phyloP scores from a whole-genome alignment of 176 grass and related monocot species.

The Avena insularis region DNA sequence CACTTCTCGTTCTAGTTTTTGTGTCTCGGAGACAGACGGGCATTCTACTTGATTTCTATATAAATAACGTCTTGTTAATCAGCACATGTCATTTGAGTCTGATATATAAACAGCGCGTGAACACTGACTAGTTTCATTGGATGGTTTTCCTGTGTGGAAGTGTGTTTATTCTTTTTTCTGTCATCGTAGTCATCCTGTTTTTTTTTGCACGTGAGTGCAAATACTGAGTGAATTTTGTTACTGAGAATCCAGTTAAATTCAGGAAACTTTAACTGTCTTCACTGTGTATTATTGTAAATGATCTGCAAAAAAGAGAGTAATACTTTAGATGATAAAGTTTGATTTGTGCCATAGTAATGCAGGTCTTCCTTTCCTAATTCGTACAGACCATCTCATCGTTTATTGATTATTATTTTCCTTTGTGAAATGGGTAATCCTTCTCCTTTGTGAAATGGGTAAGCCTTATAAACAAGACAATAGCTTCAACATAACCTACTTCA shows the following conservation, averaged over 20 bases:
- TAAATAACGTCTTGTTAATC: slow-evolving; percentile 26
- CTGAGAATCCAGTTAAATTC: background rate
- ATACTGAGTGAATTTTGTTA: background rate
- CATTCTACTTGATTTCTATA: background rate
- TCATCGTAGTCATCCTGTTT: background rate
- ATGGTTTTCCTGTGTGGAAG: background rate
- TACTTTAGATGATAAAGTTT: background rate
- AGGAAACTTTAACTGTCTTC: background rate
- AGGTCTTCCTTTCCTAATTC: too few relatives aligned
- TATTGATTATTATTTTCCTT: too few relatives aligned
- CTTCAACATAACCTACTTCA: too few relatives aligned
- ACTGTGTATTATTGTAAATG: background rate
- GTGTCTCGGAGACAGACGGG: background rate
- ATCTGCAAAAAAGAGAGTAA: background rate
- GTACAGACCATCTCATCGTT: too few relatives aligned
- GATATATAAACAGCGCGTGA: background rate
- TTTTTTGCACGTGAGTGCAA: background rate
- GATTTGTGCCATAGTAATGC: background rate
- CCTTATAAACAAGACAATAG: background rate
- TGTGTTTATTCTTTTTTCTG: background rate
- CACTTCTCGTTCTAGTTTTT: slow-evolving; percentile 5
- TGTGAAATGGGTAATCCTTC: too few relatives aligned
- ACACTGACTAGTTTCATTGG: background rate
- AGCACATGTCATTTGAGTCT: background rate
- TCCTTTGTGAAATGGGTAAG: too few relatives aligned